A percentile compares a stretch with the other conserved stretches of the same genome.
Evolutionary conservation across 129 eudicot genomes (phyloP).

Genomic region (Arctium lappa): DNA sequence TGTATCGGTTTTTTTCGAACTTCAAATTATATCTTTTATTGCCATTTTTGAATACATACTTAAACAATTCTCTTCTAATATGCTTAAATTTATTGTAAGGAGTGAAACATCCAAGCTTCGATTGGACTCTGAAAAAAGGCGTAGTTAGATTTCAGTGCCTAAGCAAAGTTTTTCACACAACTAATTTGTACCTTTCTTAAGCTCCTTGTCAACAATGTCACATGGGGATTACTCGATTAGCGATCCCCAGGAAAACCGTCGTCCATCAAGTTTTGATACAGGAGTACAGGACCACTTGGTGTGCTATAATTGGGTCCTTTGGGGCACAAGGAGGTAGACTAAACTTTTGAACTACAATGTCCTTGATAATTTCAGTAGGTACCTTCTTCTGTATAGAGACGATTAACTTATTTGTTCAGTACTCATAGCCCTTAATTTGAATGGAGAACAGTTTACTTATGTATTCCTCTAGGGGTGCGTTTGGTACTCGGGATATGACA

Average conservation of each 20-base stretch:
- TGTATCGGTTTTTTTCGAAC: background rate
- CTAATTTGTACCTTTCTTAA: background rate
- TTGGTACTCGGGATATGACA: background rate
- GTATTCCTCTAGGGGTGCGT: background rate
- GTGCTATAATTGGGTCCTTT: background rate
- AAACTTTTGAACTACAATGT: background rate
- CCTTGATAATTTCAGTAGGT: background rate
- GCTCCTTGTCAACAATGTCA: background rate
- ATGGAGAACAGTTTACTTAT: background rate
- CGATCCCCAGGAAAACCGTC: background rate
- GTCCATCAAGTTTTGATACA: background rate
- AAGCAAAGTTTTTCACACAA: background rate
- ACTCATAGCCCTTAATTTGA: background rate
- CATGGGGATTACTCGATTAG: background rate
- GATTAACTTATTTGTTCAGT: background rate
- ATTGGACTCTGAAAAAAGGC: background rate
- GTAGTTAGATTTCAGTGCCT: background rate
- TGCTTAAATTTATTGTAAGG: background rate
- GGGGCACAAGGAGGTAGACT: background rate
- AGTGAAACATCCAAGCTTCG: background rate
- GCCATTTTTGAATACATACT: background rate
- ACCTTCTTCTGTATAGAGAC: background rate
- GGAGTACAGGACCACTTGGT: background rate
- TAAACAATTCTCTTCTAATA: background rate
- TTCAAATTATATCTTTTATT: background rate